Percentiles rank a stretch among this genome's conserved stretches.
phyloP scores from a whole-genome alignment of 2,329 filamentous ascomycete genomes.

The Cryphonectria naterciae region DNA sequence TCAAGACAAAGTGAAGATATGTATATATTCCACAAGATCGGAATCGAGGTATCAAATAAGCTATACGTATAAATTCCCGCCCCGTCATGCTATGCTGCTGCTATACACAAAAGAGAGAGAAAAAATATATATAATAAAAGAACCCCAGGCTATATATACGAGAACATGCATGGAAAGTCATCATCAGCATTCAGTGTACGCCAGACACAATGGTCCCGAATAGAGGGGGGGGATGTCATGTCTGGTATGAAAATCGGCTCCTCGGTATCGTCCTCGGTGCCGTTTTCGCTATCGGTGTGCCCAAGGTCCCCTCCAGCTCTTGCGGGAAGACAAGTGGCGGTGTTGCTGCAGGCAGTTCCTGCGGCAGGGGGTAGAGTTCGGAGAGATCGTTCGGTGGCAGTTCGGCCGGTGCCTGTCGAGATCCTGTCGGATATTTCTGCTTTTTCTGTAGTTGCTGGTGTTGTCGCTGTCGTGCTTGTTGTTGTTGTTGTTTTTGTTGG shows the following conservation, averaged over 20 bases:
- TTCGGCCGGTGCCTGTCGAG: slow-evolving; percentile 11
- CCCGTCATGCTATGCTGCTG: slow-evolving; percentile 15
- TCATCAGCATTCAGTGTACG: not conserved
- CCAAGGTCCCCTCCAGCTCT: slow-evolving; percentile 12
- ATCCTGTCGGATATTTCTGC: slow-evolving; percentile 5
- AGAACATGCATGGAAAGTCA: slow-evolving; percentile 8
- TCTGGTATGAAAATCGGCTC: slow-evolving; percentile 19
- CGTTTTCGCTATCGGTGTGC: not conserved
- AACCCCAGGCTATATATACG: not conserved
- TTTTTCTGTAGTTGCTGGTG: not conserved
- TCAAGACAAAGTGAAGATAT: not conserved
- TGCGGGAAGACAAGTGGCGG: slow-evolving; percentile 8
- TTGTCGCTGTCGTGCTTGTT: not conserved
- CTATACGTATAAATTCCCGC: slow-evolving; percentile 4
- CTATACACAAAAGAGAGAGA: not conserved
- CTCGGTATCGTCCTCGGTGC: slow-evolving; percentile 9
- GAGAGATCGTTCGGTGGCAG: slow-evolving; percentile 13
- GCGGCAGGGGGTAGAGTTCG: not conserved
- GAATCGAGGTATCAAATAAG: slow-evolving; percentile 9
- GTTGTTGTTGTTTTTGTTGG: not conserved
- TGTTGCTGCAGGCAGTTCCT: slow-evolving; percentile 21
- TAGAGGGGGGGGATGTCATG: not conserved
- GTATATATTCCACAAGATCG: not conserved
- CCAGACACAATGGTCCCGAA: not conserved
- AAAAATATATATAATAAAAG: not conserved